A percentile compares a stretch with the other conserved stretches of the same genome.
These are phyloP conservation scores for Beauveria caledonica DNA, from an alignment of 2,329 filamentous ascomycete species.

Conservation along the genomic window DNA sequence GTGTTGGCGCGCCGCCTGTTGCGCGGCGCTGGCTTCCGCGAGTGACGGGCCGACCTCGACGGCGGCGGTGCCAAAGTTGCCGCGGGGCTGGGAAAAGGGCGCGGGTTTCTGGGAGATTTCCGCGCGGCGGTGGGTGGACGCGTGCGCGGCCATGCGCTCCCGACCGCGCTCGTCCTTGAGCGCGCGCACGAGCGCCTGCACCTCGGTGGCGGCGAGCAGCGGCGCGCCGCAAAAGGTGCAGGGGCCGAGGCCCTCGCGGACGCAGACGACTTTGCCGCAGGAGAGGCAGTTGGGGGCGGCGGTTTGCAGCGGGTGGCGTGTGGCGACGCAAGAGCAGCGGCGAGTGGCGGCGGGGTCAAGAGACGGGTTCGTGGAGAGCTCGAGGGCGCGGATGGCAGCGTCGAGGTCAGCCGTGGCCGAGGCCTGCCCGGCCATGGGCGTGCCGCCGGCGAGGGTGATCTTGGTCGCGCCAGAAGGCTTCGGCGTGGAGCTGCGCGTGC, in stretches of 20 bases:
- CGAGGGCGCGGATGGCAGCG: conserved; percentile 78
- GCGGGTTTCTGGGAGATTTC: conserved; percentile 55
- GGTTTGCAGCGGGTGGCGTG: conserved; percentile 77
- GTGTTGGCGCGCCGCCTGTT: conserved; percentile 57
- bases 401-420: conserved; percentile 63
- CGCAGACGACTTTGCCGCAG: conserved; percentile 92
- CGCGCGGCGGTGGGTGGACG: conserved; percentile 56
- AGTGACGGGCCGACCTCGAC: conserved; percentile 27
- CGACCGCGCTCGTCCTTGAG: conserved; percentile 78
- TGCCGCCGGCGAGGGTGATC: conserved; percentile 65
- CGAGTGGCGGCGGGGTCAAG: conserved; percentile 46
- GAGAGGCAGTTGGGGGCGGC: conserved; percentile 87
- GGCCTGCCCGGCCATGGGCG: conserved; percentile 73
- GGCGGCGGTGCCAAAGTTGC: conserved; percentile 16
- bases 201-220: conserved; percentile 62
- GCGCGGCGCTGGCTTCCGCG: conserved; percentile 52
- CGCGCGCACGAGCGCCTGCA: conserved; percentile 78
- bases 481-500: conserved; percentile 44
- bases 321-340: conserved; percentile 81
- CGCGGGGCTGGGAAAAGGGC: conserved; percentile 47
- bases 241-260: conserved; percentile 86
- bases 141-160: conserved; percentile 78
- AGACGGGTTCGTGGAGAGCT: conserved; percentile 84
- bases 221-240: conserved; percentile 83
- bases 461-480: conserved; percentile 48